Base-by-base conservation (phyloP, 345 rosid genomes). In the Eucalyptus coolabah region DNA sequence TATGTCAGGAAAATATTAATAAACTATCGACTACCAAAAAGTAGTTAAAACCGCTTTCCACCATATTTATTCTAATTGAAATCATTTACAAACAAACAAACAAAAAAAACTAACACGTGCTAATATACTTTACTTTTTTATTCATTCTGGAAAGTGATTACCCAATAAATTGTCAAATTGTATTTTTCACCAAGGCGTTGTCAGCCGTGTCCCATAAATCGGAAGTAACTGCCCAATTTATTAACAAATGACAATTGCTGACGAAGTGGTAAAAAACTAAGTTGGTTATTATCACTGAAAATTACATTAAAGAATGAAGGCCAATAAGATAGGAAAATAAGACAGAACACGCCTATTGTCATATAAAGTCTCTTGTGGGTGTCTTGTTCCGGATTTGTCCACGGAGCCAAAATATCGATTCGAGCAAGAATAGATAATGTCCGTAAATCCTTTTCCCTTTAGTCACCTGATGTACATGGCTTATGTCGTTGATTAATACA, bases 401-500 rank as follows among this genome's bases (percentile, higher is more conserved):
- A 23, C 1, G 3, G 60, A 54, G 28, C 28, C 11, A 0, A 4
- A 54, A 23, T 54, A 23, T 54, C 12, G 0, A 56, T 11, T 54
- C 1, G 5, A 19, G 26, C 60, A 8, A 53, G 60, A 21, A 54
- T 54, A 54, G 60, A 54, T 54, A 6, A 50, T 50, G 8, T 50
- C 0, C 6, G 21, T 50, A 16, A 50, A 50, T 4, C 54, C 54
- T 3, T 50, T 50, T 56, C 28, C 10, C 12, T 1, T 21, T 56
- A 24, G 13, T 59, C 65, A 59, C n/a, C 12, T 59, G n/a, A 59
- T 26, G 14, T 59, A 12, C 4, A 2, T 26, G 28, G 65, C n/a
- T 59, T 59, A 11, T 26, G 6, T 3, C 15, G 3, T 59, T 59
- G 65, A 11, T 59, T 59, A 59, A 11, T 11, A 11, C 65, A 26